A percentile compares a stretch with the other conserved stretches of the same genome.
These are phyloP conservation scores for Euphorbia celastroides DNA, from an alignment of 441 rosid species.

Conservation along the genomic window DNA sequence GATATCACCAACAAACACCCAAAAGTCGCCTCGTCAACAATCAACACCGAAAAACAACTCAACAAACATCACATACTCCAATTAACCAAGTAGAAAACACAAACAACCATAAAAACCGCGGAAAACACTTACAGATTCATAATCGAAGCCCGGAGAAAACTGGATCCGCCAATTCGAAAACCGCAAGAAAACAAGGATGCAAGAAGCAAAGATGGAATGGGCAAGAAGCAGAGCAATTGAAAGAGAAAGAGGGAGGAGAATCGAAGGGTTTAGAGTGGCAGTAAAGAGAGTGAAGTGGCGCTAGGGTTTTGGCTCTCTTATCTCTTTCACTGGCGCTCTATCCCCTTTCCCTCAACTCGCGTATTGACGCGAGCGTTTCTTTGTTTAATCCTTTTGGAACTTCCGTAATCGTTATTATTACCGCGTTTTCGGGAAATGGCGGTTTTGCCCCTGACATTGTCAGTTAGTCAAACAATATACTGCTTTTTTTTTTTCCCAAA, in stretches of 20 bases:
- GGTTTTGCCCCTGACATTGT: neutral
- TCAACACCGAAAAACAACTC: too few species aligned
- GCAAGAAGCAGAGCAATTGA: neutral
- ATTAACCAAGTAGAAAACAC: too few species aligned
- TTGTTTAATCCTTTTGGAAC: conserved; percentile 1
- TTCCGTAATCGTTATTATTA: neutral
- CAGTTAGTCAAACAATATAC: too few species aligned
- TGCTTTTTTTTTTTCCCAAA: too few species aligned
- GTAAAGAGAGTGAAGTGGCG: neutral
- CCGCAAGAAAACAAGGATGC: neutral
- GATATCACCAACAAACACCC: too few species aligned
- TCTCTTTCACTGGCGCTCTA: too few species aligned
- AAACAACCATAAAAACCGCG: too few species aligned
- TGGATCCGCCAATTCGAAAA: neutral
- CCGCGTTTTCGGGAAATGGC: neutral
- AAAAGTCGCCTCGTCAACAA: too few species aligned
- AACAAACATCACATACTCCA: too few species aligned
- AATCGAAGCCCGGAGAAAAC: neutral
- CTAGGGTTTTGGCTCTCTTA: conserved; percentile 1
- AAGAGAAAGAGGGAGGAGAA: neutral
- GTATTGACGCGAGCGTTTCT: conserved; percentile 1
- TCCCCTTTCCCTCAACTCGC: neutral
- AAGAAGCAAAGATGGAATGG: too few species aligned
- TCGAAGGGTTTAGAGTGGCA: too few species aligned
- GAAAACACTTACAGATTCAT: neutral